Conservation (phyloP, 208 protist species). For the Wallacemonas sp. region DNA sequence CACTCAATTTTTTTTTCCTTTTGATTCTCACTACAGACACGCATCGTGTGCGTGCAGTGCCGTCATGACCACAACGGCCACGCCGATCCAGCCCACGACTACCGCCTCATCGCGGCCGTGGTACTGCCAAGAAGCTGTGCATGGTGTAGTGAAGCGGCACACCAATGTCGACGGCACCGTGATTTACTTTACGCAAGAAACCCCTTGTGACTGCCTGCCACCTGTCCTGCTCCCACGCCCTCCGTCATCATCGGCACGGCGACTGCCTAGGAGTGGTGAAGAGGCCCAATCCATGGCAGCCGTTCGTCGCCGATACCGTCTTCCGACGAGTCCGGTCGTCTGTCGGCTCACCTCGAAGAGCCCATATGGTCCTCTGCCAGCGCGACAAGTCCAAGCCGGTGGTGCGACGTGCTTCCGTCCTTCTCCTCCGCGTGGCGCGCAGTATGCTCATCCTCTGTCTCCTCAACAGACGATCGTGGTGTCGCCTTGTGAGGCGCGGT, state of each 20-base stretch:
- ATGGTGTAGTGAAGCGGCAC: conserved; percentile 31
- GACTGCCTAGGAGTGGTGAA: not conserved
- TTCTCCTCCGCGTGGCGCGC: not conserved
- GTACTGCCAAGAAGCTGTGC: conserved; percentile 44
- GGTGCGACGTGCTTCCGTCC: too few species aligned
- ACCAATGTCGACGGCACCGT: conserved; percentile 42
- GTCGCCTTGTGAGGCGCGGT: not conserved
- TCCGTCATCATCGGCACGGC: not conserved
- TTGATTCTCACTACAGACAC: not conserved
- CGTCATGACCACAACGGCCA: too few species aligned
- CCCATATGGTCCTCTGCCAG: not conserved
- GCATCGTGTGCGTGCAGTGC: too few species aligned
- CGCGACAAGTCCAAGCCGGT: too few species aligned
- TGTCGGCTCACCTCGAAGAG: not conserved
- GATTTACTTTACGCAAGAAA: conserved; percentile 37
- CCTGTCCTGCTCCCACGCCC: conserved; percentile 9
- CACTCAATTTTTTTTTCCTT: too few species aligned
- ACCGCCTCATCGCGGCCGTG: conserved; percentile 18
- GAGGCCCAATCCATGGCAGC: conserved; percentile 4
- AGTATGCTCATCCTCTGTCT: not conserved
- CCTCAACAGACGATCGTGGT: not conserved
- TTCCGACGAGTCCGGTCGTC: not conserved
- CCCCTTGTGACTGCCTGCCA: conserved; percentile 37
- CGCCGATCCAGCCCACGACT: not conserved
- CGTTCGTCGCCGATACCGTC: not conserved